phyloP scores from a whole-genome alignment of 345 rosid species.

The Salix exigua region DNA sequence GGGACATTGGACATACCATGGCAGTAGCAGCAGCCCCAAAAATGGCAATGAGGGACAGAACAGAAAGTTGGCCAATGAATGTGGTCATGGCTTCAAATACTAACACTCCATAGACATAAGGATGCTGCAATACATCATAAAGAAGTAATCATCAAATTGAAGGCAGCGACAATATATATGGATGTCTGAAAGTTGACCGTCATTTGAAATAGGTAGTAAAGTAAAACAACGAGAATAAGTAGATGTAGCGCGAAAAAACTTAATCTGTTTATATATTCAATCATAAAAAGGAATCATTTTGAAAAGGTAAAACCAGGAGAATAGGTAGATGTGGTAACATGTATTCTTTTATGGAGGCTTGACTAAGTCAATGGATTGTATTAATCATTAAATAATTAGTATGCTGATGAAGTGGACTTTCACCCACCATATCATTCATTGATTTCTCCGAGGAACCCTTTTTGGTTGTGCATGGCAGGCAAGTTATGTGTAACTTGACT shows the following conservation, averaged over 20 bases:
- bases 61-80: constrained; percentile 90
- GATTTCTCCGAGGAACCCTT: constrained; percentile 3
- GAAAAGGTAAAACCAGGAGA: no score
- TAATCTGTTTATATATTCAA: background rate
- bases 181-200: no score
- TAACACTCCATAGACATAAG: constrained; percentile 81
- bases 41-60: constrained; percentile 82
- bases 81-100: constrained; percentile 96
- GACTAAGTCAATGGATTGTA: background rate
- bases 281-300: no score
- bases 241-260: background rate
- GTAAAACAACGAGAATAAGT: background rate
- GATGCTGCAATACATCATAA: constrained; percentile 48
- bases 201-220: no score
- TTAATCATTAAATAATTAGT: background rate
- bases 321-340: background rate
- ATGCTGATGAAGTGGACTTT: constrained; percentile 6
- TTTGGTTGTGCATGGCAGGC: constrained; percentile 14
- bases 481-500: background rate
- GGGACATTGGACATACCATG: constrained; percentile 45
- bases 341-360: background rate
- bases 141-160: background rate
- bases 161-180: background rate
- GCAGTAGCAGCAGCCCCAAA: constrained; percentile 98
- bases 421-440: constrained; percentile 8